Base-by-base conservation (phyloP, 306 rosid genomes). In the Alnus glutinosa region DNA sequence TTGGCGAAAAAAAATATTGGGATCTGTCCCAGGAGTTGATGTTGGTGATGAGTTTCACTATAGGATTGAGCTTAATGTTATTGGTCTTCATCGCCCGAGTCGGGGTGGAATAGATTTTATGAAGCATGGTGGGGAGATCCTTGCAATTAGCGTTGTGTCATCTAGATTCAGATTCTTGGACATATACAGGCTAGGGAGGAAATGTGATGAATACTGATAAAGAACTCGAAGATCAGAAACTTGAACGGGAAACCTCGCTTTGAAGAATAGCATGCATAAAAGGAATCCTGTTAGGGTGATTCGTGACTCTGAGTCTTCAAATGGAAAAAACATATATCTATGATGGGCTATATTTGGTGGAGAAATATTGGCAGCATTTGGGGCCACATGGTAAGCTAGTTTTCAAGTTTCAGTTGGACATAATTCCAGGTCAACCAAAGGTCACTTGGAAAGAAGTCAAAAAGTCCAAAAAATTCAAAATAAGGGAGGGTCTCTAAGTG, bases 141-240 rank as follows among this genome's bases (percentile, higher is more conserved):
- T 95, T 77, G 97, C 98, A 62, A 88, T 94, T 68, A 90, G 98
- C 83, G 80, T 95, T 75, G 97, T 95, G 71, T 93, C 97, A 19
- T 95, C 98, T 0, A 97, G 97, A 89, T 78, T 85, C 97, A 4
- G 92, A 90, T 83, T 87, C 86, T 79, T 83, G 92, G 88, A 80
- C 79, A 54, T 95, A 92, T 80, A 89, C 96, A 0, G 98, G 98
- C 47, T 97, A 92, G 81, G 98, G 98, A 76, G 98, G 98, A 67
- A 91, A 90, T 90, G 84, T 95, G 77, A 81, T 90, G 85, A 78
- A 80, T 69, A 48, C 78, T 34, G 92, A 64, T 54, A 95, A 85
- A 83, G 86, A 86, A 79, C 98, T 97, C n/a, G 98, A 91, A 83
- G 98, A 95, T 81, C 97, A 95, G 85, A 95, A 90, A 89, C 98